Evolutionary conservation across 139 green algal species (phyloP), one percentile per base, ranked within the genome.

Genomic region (Monoraphidium neglectum): DNA sequence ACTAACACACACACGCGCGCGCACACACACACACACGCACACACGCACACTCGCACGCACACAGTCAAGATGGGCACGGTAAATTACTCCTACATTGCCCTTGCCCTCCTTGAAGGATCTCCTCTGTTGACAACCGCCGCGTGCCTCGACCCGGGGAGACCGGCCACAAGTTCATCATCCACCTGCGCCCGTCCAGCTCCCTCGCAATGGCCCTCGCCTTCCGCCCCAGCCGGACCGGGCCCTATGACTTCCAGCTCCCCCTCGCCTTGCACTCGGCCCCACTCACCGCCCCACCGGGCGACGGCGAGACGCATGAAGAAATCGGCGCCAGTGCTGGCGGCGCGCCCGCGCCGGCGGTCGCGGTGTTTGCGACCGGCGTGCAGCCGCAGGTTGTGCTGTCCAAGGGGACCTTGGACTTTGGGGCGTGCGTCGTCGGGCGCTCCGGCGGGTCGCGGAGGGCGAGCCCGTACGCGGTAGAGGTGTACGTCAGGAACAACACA

Each of bases 341-440:
- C 32, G 40, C 28, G 28, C 43, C 21, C 21, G 3, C 33, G 12
- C 61, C 72, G 26, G 62, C 73, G 60, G 73, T 79, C 32, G 61
- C 73, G 30, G 80, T 86, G 2, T 76, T 64, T 0, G 83, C 76
- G 2, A 46, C 36, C 16, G 89, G 79, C 21, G 53, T 91, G n/a
- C 65, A 82, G 69, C 88, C 91, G 0, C 77, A 78, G 24, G 36
- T 95, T 18, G 66, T 90, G 13, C 38, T 92, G 40, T 88, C 76
- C 61, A 85, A 86, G 47, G 86, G 84, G 1, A 59, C 77, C 16
- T 36, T 94, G 3, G 83, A 94, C 71, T 94, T 95, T 83, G 81
- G 72, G 35, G 83, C 68, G 37, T 69, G 78, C 21, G 87, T 93
- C 54, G 84, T 94, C 32, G 80, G 89, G 40, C 72, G 78, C 10